These are phyloP conservation scores for Fusarium illudens DNA, from an alignment of 2,329 filamentous ascomycete genomes.

Conservation along the genomic window DNA sequence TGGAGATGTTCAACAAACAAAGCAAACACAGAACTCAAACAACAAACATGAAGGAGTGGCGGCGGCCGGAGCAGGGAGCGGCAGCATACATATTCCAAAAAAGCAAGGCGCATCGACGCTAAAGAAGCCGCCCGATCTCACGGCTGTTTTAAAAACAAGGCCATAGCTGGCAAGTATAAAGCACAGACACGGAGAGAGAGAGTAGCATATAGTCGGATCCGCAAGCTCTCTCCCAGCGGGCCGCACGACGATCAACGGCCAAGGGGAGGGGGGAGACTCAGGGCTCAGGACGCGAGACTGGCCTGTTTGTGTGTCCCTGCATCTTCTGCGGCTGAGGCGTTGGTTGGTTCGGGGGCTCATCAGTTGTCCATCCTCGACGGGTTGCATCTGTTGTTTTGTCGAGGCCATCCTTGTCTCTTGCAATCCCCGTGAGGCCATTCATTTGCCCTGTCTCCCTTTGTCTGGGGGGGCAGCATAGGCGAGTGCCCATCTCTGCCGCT, in stretches of 20 bases:
- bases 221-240: constrained; percentile 25
- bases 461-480: neutral
- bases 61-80: neutral
- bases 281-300: constrained; percentile 2
- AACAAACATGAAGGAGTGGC: neutral
- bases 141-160: neutral
- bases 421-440: neutral
- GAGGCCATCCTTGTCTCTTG: neutral
- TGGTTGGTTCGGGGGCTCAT: constrained; percentile 2
- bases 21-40: neutral
- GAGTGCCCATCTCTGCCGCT: neutral
- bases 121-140: constrained; percentile 11
- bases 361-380: neutral
- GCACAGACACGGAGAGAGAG: constrained; percentile 24
- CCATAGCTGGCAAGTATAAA: constrained; percentile 7
- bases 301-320: neutral
- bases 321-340: neutral
- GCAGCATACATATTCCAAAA: constrained; percentile 26
- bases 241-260: constrained; percentile 22
- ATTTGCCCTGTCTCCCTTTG: too few relatives aligned
- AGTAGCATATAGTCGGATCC: constrained; percentile 32
- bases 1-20: neutral
- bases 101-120: constrained; percentile 14
- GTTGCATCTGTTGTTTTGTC: neutral
- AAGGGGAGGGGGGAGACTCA: neutral